Conservation (phyloP, 148 eudicot species). For the Spergularia marina region DNA sequence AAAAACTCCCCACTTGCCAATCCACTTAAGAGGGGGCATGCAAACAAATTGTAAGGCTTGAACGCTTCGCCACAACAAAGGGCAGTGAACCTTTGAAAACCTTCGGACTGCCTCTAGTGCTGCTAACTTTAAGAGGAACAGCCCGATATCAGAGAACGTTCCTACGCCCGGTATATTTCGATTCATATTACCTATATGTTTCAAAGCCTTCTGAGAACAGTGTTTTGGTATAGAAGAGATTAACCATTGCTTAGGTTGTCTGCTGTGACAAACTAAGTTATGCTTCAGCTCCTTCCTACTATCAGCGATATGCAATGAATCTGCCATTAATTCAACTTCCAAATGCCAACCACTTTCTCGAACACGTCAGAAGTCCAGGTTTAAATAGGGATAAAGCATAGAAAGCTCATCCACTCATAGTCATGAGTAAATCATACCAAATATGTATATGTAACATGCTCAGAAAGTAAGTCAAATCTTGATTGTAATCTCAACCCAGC, state of each 20-base stretch:
- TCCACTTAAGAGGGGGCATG: slow-evolving; percentile 59
- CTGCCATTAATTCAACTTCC: slow-evolving; percentile 31
- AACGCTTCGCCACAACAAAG: slow-evolving; percentile 49
- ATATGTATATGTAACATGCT: background rate
- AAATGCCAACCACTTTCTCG: slow-evolving; percentile 17
- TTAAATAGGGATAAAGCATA: background rate
- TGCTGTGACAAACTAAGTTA: slow-evolving; percentile 17
- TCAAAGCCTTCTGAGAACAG: slow-evolving; percentile 37
- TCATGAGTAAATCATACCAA: background rate
- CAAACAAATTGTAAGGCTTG: slow-evolving; percentile 55
- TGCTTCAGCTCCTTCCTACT: slow-evolving; percentile 28
- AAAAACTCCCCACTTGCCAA: slow-evolving; percentile 47
- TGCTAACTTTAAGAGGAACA: slow-evolving; percentile 47
- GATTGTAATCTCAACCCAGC: slow-evolving; percentile 12
- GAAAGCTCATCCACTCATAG: background rate
- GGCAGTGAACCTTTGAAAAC: slow-evolving; percentile 52
- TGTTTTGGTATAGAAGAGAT: slow-evolving; percentile 44
- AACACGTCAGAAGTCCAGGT: slow-evolving; percentile 6
- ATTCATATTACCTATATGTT: slow-evolving; percentile 37
- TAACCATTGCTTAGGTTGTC: slow-evolving; percentile 28
- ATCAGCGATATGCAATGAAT: slow-evolving; percentile 28
- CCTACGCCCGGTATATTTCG: slow-evolving; percentile 32
- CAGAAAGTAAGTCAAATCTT: slow-evolving; percentile 8
- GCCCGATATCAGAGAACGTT: slow-evolving; percentile 38
- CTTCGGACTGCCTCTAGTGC: slow-evolving; percentile 49